Percentiles rank a stretch among this genome's conserved stretches.
Evolutionary conservation across 2,329 filamentous ascomycete genomes (phyloP).

Genomic region (Gaeumannomyces tritici): DNA sequence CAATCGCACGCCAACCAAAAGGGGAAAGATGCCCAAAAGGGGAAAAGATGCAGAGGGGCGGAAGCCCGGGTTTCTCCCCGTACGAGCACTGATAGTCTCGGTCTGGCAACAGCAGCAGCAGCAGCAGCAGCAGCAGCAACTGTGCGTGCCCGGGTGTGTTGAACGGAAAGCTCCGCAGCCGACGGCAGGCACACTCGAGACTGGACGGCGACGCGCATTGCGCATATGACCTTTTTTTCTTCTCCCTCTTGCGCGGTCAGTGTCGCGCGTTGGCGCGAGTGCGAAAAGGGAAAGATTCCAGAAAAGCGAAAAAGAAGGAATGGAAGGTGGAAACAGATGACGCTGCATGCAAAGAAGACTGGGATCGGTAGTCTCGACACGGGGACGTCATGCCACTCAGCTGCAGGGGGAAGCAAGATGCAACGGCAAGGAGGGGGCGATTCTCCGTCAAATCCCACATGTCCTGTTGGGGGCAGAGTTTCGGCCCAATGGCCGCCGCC

Average conservation of each 20-base stretch:
- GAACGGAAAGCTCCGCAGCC: neutral
- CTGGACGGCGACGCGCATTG: neutral
- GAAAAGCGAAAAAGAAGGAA: neutral
- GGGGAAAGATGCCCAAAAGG: neutral
- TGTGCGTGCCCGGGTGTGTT: no score
- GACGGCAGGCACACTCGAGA: neutral
- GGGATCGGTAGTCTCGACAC: neutral
- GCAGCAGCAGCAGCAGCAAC: no score
- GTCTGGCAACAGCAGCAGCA: no score
- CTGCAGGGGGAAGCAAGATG: neutral
- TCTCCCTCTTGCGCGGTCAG: neutral
- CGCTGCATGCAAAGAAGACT: neutral
- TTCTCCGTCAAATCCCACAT: neutral
- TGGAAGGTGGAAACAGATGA: neutral
- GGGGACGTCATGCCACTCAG: neutral
- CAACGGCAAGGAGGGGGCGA: neutral
- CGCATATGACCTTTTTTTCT: neutral
- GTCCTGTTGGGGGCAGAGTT: neutral
- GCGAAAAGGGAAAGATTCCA: neutral
- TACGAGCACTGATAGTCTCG: neutral
- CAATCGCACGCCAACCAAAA: neutral
- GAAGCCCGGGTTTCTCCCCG: no score
- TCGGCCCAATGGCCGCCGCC: no score
- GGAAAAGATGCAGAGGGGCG: neutral
- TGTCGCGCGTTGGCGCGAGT: neutral